Conservation (phyloP, 768 basidiomycete species). For the Phanerochaete carnosa region DNA sequence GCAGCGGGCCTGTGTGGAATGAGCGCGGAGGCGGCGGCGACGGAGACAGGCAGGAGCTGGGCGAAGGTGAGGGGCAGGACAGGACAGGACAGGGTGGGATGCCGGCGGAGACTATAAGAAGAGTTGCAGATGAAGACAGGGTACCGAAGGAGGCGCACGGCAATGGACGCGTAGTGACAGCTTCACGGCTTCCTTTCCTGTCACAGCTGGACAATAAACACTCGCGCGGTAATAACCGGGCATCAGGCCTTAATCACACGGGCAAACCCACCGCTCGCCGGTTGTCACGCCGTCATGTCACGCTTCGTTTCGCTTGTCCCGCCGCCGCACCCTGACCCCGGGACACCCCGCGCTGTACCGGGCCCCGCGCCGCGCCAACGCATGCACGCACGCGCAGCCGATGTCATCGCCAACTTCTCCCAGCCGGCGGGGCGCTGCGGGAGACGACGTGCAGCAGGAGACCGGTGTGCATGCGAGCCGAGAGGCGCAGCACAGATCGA, state of each 20-base stretch:
- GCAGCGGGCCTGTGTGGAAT: conserved; percentile 1
- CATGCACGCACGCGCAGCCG: neutral
- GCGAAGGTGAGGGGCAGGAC: neutral
- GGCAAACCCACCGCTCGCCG: neutral
- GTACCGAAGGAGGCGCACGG: neutral
- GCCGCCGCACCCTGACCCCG: neutral
- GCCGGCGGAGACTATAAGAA: conserved; percentile 10
- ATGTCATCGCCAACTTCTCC: neutral
- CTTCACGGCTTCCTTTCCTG: neutral
- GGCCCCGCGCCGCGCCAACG: neutral
- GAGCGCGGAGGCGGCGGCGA: neutral
- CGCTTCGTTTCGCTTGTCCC: neutral
- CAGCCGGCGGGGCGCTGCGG: neutral
- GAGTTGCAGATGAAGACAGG: neutral
- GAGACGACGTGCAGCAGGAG: too few relatives aligned
- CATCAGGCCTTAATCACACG: conserved; percentile 7
- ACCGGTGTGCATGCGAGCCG: too few relatives aligned
- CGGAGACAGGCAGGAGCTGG: neutral
- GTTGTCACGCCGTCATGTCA: neutral
- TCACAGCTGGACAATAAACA: neutral
- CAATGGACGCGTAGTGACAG: neutral
- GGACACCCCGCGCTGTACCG: too few relatives aligned
- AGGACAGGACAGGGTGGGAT: conserved; percentile 8
- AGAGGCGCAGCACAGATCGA: neutral
- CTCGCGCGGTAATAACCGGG: neutral